Percentiles rank a stretch among this genome's conserved stretches.
phyloP scores from a whole-genome alignment of 495 filamentous ascomycete species.

The Aspergillus hancockii region DNA sequence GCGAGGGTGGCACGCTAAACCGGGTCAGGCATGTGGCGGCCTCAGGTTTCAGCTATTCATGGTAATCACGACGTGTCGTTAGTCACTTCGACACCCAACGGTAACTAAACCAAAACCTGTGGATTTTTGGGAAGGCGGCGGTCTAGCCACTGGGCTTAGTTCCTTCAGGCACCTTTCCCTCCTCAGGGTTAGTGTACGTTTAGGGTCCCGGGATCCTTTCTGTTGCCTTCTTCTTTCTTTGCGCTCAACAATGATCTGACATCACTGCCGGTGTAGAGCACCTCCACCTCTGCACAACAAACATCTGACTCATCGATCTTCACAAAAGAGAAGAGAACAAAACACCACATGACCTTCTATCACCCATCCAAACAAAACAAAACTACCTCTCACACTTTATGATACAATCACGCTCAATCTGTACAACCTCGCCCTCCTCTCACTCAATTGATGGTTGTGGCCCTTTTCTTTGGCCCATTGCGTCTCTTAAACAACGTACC shows the following conservation, averaged over 20 bases:
- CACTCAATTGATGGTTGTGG: background rate
- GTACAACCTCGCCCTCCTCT: background rate
- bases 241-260: background rate
- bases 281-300: background rate
- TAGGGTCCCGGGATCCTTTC: too few relatives aligned
- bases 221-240: background rate
- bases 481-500: background rate
- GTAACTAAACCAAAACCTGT: too few relatives aligned
- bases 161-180: conserved; percentile 7
- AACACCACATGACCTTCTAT: background rate
- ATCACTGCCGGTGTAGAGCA: conserved; percentile 6
- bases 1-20: conserved; percentile 16
- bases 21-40: conserved; percentile 10
- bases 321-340: background rate
- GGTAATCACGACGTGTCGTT: background rate
- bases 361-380: background rate
- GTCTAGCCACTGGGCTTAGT: conserved; percentile 12
- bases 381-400: too few relatives aligned
- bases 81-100: conserved; percentile 7
- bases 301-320: background rate
- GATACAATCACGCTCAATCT: background rate
- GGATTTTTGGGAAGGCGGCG: conserved; percentile 4
- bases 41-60: background rate
- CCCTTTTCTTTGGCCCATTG: too few relatives aligned
- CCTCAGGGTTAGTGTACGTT: background rate